A percentile compares a stretch with the other conserved stretches of the same genome.
These are phyloP conservation scores for Coemansia sp. DNA, from an alignment of 192 early-diverging fungal species.

Conservation along the genomic window DNA sequence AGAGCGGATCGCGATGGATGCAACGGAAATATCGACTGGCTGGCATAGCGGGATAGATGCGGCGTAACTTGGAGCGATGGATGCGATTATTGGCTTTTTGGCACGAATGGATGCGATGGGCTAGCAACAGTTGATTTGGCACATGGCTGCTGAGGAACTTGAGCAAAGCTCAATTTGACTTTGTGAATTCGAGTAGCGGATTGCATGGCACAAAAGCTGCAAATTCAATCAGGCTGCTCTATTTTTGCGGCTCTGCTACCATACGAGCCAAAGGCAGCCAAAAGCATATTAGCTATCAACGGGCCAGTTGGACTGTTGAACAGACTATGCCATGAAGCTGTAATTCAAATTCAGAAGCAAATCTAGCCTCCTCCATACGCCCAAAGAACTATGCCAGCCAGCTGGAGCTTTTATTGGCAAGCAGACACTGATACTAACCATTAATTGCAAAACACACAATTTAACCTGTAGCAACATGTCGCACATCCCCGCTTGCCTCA, in stretches of 20 bases:
- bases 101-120: conserved; percentile 17
- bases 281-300: too few species aligned
- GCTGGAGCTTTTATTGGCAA: neutral
- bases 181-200: neutral
- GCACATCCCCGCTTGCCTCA: conserved; percentile 58
- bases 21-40: neutral
- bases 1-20: neutral
- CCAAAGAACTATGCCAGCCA: too few species aligned
- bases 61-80: conserved; percentile 4
- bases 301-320: too few species aligned
- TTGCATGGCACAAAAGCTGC: neutral
- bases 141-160: neutral
- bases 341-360: too few species aligned
- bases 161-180: neutral
- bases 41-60: neutral
- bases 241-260: neutral
- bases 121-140: neutral
- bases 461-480: conserved; percentile 51
- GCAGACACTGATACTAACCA: neutral
- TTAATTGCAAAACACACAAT: neutral
- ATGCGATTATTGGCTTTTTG: conserved; percentile 8
- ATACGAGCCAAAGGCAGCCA: too few species aligned
- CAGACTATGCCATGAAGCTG: too few species aligned
- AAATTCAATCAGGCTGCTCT: neutral
- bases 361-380: too few species aligned